Base-by-base conservation (phyloP, 768 basidiomycete species). In the Agaricus subrufescens region DNA sequence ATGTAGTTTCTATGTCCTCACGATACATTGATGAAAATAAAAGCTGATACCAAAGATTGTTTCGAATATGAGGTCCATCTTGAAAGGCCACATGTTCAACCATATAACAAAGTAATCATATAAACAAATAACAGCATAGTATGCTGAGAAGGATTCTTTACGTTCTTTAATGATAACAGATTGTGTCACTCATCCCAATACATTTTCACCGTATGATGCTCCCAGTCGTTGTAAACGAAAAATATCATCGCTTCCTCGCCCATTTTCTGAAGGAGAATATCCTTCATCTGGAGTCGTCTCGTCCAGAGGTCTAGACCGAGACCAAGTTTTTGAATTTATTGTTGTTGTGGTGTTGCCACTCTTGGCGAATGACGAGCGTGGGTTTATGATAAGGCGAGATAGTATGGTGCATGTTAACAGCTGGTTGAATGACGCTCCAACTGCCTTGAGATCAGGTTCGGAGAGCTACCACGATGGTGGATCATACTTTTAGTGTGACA, bases 381-480 rank as follows among this genome's bases (percentile, higher is more conserved):
- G 66, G 53, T 68, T 70, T 38, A 70, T 61, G 10, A 69, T 64
- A 8, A 70, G 65, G 2, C 68, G 67, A 19, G 69, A 69, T 11
- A 69, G 59, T 65, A 70, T 67, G 1, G 60, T 56, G 10, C 66
- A 52, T 4, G 68, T 69, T 9, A 70, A 62, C 25, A 67, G 58
- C 48, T 69, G 69, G 30, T 65, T 67, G 59, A 70, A 69, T 0
- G 67, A 67, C 9, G 69, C 69, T 10, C 68, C 69, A 30, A 69
- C 63, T 3, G 67, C 67, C 53, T 69, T 69, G 4, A 70, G 52
- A 48, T 68, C 68, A 6, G 55, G 37, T 9, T 48, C 50, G 12
- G 63, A 65, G 29, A 63, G 40, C 67, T 69, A 48, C 30, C 3
- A 19, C 6, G 30, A 15, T 7, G 30, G 38, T 37, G 7, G 23